A percentile compares a stretch with the other conserved stretches of the same genome.
These are phyloP conservation scores for Leccinum pachyderme DNA, from an alignment of 1,284 basidiomycete genomes.

Conservation along the genomic window DNA sequence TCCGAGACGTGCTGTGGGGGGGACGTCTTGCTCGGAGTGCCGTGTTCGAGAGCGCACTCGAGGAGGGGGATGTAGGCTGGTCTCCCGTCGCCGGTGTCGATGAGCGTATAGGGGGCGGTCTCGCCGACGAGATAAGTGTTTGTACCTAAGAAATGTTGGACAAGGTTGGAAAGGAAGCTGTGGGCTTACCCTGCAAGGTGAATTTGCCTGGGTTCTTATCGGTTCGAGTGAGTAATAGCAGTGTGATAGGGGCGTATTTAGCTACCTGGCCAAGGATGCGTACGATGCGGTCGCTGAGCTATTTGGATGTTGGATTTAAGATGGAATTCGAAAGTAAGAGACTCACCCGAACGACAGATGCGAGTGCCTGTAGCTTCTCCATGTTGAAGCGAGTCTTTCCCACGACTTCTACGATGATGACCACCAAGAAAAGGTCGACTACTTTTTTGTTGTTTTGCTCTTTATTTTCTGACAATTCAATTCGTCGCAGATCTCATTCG, in stretches of 20 bases:
- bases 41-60: slow-evolving; percentile 49
- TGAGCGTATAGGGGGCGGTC: slow-evolving; percentile 69
- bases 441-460: background rate
- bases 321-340: accelerated
- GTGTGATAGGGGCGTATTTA: background rate
- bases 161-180: background rate
- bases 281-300: slow-evolving; percentile 65
- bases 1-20: slow-evolving; percentile 64
- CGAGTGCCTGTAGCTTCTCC: slow-evolving; percentile 48
- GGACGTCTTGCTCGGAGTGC: slow-evolving; percentile 24
- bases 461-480: background rate
- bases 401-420: slow-evolving; percentile 16
- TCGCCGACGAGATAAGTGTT: slow-evolving; percentile 88
- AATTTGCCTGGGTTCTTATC: slow-evolving; percentile 85
- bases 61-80: slow-evolving; percentile 69
- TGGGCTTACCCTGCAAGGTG: slow-evolving; percentile 76
- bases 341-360: slow-evolving; percentile 52
- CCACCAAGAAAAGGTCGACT: slow-evolving; percentile 27
- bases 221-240: background rate
- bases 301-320: background rate
- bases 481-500: slow-evolving; percentile 52
- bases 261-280: slow-evolving; percentile 73
- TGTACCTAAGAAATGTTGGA: slow-evolving; percentile 54
- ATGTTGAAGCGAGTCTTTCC: slow-evolving; percentile 30
- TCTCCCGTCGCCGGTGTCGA: slow-evolving; percentile 89